Conservation (phyloP, 1,139 yeast genomes). For the Lizanozyma gosingica region DNA sequence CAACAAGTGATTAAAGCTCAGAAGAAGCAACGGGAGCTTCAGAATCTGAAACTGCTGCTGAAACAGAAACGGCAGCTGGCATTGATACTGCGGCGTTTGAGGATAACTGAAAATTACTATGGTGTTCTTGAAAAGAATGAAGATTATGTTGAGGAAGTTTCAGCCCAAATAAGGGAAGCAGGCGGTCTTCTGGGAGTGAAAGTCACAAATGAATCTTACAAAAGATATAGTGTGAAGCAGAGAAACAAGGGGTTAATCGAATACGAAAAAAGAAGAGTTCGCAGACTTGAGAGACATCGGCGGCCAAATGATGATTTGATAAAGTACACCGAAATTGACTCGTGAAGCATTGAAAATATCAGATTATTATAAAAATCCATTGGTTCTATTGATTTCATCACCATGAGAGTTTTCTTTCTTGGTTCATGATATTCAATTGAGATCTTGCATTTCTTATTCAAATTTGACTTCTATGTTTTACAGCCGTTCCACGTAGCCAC, state of each 20-base stretch:
- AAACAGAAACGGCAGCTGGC: background rate
- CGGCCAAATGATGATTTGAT: no score
- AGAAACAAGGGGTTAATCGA: background rate
- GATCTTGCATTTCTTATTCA: no score
- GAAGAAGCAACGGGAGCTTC: constrained; percentile 12
- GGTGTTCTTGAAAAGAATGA: background rate
- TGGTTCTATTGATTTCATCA: no score
- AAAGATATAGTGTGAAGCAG: background rate
- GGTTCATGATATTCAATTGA: no score
- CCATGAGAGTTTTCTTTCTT: no score
- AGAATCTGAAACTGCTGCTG: background rate
- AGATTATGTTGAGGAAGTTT: background rate
- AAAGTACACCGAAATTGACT: no score
- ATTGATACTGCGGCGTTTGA: background rate
- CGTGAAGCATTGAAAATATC: no score
- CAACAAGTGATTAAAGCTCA: constrained; percentile 38
- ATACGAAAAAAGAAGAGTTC: background rate
- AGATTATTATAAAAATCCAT: no score
- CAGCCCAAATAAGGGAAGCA: background rate
- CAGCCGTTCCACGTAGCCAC: no score
- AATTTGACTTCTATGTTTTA: no score
- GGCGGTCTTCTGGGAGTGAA: no score
- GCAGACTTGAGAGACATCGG: background rate
- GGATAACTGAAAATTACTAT: background rate
- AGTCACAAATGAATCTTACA: background rate